phyloP scores from a whole-genome alignment of 73 alveolate species.

The Paraurostyla sp. region DNA sequence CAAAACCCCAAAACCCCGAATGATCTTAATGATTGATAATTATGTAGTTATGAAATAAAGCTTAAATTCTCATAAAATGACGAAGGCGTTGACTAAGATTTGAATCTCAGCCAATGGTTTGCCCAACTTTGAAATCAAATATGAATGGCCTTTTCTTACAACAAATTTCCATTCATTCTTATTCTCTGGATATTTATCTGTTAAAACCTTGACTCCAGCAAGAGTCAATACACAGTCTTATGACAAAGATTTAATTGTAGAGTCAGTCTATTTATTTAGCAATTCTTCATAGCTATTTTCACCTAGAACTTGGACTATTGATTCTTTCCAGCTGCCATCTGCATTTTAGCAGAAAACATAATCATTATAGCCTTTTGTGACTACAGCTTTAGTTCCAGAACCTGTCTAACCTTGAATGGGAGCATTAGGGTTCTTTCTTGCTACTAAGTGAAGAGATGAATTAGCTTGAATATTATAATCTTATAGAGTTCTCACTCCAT shows the following conservation, averaged over 20 bases:
- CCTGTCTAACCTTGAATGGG: slow-evolving; percentile 59
- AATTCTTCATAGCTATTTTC: neutral
- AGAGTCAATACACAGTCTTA: neutral
- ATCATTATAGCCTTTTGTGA: neutral
- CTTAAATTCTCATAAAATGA: no score
- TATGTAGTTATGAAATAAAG: no score
- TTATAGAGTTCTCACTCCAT: slow-evolving; percentile 66
- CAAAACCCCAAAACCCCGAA: no score
- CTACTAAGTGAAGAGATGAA: slow-evolving; percentile 65
- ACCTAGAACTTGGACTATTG: neutral
- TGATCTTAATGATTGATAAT: no score
- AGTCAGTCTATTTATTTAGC: neutral
- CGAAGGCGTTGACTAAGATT: no score
- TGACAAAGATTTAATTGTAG: neutral
- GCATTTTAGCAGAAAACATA: neutral
- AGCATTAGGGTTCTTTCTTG: no score
- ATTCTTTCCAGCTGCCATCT: neutral
- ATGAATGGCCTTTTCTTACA: slow-evolving; percentile 67
- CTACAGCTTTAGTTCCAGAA: neutral
- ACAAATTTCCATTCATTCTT: slow-evolving; percentile 68
- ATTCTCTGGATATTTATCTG: neutral
- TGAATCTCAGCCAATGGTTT: no score
- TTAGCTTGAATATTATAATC: slow-evolving; percentile 57
- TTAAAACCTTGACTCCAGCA: neutral
- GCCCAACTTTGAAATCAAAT: no score